A percentile compares a stretch with the other conserved stretches of the same genome.
These are phyloP conservation scores for Metschnikowia borealis DNA, from an alignment of 805 yeast species.

Conservation along the genomic window DNA sequence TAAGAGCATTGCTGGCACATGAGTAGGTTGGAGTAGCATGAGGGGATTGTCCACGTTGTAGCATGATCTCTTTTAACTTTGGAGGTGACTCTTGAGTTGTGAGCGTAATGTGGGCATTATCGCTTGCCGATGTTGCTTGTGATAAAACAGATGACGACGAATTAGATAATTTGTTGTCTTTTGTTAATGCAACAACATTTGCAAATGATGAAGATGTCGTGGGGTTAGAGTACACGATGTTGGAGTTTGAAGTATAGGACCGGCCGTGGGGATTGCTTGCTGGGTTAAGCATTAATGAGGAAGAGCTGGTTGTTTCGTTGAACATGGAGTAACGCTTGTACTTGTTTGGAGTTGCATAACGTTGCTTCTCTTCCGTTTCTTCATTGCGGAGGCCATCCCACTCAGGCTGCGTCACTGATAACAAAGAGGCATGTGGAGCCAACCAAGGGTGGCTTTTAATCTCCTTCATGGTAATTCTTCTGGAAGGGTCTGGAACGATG, in stretches of 20 bases:
- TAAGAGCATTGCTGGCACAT: slow-evolving; percentile 64
- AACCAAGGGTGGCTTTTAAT: slow-evolving; percentile 87
- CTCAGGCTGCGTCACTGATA: slow-evolving; percentile 80
- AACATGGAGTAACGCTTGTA: slow-evolving; percentile 45
- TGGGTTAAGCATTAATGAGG: slow-evolving; percentile 30
- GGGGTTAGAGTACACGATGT: slow-evolving; percentile 48
- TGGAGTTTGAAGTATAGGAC: slow-evolving; percentile 33
- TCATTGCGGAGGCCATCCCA: slow-evolving; percentile 67
- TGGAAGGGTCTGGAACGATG: slow-evolving; percentile 78
- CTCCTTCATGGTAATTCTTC: slow-evolving; percentile 63
- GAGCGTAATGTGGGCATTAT: slow-evolving; percentile 1
- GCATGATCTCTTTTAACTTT: slow-evolving; percentile 4
- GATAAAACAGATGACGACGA: slow-evolving; percentile 22
- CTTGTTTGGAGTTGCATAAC: slow-evolving; percentile 17
- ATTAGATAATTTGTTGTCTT: slow-evolving; percentile 12
- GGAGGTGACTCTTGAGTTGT: slow-evolving; percentile 5
- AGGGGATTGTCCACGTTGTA: slow-evolving; percentile 28
- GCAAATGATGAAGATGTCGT: slow-evolving; percentile 58
- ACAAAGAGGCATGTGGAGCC: slow-evolving; percentile 73
- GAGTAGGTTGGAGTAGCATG: slow-evolving; percentile 33
- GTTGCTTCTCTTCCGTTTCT: slow-evolving; percentile 19
- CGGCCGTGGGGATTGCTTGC: slow-evolving; percentile 26
- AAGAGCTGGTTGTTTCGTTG: slow-evolving; percentile 37
- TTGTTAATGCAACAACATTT: slow-evolving; percentile 49
- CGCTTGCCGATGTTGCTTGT: not conserved